phyloP scores from a whole-genome alignment of 2,329 filamentous ascomycete species.

The Verticillium albo-atrum region DNA sequence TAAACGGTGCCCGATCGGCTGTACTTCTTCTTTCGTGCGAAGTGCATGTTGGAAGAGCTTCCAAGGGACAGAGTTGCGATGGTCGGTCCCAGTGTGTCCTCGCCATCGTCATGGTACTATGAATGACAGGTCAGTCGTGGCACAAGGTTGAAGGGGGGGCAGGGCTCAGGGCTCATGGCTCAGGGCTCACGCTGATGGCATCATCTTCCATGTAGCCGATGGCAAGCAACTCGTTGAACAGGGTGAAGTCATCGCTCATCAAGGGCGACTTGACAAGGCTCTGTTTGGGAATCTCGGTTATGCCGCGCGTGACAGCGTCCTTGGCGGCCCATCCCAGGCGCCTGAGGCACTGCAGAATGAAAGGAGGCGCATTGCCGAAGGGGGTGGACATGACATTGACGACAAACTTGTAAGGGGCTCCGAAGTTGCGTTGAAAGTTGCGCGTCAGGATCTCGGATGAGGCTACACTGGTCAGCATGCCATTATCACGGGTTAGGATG shows the following conservation, averaged over 20 bases:
- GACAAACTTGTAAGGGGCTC: slow-evolving; percentile 63
- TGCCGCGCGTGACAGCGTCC: no score
- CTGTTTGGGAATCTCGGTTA: no score
- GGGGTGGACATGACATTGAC: slow-evolving; percentile 46
- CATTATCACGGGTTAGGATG: no score
- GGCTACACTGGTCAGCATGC: slow-evolving; percentile 1
- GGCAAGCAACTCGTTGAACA: slow-evolving; percentile 61
- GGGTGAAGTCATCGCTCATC: slow-evolving; percentile 17
- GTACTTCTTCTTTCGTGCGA: slow-evolving; percentile 46
- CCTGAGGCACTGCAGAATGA: slow-evolving; percentile 44
- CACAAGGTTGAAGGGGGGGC: no score
- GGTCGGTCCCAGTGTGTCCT: slow-evolving; percentile 55
- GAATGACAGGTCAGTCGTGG: neutral
- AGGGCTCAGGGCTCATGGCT: no score
- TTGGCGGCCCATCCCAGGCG: slow-evolving; percentile 55
- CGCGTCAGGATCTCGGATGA: slow-evolving; percentile 38
- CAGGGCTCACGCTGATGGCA: slow-evolving; percentile 51
- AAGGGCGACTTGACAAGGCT: neutral
- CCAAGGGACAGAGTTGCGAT: slow-evolving; percentile 60
- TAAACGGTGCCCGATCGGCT: slow-evolving; percentile 20
- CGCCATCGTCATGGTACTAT: slow-evolving; percentile 65
- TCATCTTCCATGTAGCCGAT: slow-evolving; percentile 59
- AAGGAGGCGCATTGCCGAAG: slow-evolving; percentile 42
- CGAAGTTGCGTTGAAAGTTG: slow-evolving; percentile 54
- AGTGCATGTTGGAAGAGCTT: slow-evolving; percentile 51